Evolutionary conservation across 306 rosid species (phyloP).

Genomic region (Potentilla sterilis): DNA sequence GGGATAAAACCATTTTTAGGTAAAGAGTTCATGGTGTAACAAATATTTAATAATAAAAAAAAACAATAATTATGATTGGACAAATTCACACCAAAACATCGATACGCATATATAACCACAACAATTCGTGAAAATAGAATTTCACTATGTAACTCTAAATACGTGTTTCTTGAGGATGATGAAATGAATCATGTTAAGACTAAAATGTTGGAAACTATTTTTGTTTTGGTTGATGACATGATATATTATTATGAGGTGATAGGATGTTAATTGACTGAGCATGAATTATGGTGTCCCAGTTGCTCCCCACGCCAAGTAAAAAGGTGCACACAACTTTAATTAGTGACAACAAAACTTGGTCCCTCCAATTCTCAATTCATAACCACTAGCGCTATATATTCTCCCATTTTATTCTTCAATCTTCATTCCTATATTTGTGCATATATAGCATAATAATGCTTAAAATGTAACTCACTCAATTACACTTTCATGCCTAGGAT

Average conservation of each 20-base stretch:
- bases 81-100: not conserved
- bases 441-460: not conserved
- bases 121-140: not conserved
- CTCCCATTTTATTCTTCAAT: not conserved
- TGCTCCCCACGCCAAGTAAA: slow-evolving; percentile 62
- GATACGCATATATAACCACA: not conserved
- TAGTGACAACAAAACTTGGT: slow-evolving; percentile 26
- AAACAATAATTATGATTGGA: too few relatives aligned
- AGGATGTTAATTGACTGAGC: slow-evolving; percentile 28
- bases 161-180: too few relatives aligned
- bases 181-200: too few relatives aligned
- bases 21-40: too few relatives aligned
- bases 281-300: slow-evolving; percentile 51
- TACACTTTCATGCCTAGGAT: not conserved
- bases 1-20: too few relatives aligned
- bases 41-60: too few relatives aligned
- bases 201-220: too few relatives aligned
- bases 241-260: slow-evolving; percentile 20
- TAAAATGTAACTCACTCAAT: not conserved
- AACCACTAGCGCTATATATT: not conserved
- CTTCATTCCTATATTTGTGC: not conserved
- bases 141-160: too few relatives aligned
- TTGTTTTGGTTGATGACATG: slow-evolving; percentile 9
- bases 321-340: slow-evolving; percentile 24
- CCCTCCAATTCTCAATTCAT: slow-evolving; percentile 22